These are phyloP conservation scores for Flaveria ramosissima DNA, from an alignment of 129 eudicot species.

Conservation along the genomic window DNA sequence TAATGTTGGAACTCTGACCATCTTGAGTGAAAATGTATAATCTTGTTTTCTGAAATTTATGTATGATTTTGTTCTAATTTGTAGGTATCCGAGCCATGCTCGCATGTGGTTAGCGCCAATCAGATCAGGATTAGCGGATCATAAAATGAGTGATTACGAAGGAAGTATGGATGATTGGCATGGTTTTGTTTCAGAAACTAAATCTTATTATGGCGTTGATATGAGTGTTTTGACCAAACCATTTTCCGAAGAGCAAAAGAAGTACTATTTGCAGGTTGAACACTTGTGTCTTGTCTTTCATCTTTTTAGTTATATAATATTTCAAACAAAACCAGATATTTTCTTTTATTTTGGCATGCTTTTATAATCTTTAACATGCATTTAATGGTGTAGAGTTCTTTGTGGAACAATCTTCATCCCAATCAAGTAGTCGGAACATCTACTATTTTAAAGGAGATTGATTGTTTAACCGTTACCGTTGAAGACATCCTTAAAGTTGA, in stretches of 20 bases:
- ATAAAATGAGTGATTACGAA: constrained; percentile 73
- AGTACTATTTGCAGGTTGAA: constrained; percentile 77
- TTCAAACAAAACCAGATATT: neutral
- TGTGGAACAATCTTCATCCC: constrained; percentile 94
- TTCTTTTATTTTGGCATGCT: neutral
- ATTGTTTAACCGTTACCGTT: constrained; percentile 77
- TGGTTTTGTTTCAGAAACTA: constrained; percentile 64
- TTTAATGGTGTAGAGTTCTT: constrained; percentile 61
- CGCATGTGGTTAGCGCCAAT: constrained; percentile 98
- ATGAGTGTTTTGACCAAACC: constrained; percentile 80
- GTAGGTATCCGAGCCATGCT: constrained; percentile 99
- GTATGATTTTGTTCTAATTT: constrained; percentile 1
- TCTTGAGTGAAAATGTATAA: neutral
- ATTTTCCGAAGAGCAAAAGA: constrained; percentile 70
- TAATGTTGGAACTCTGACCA: no score
- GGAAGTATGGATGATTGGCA: constrained; percentile 92
- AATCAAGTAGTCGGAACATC: constrained; percentile 84
- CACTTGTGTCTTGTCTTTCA: neutral
- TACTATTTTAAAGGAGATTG: constrained; percentile 72
- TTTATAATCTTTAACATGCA: constrained; percentile 1
- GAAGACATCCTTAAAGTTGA: constrained; percentile 65
- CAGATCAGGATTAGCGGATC: constrained; percentile 72
- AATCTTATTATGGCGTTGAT: constrained; percentile 79
- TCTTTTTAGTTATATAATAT: neutral
- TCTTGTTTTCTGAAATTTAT: neutral